phyloP scores from a whole-genome alignment of 805 yeast species.

The Metschnikowia aberdeeniae region DNA sequence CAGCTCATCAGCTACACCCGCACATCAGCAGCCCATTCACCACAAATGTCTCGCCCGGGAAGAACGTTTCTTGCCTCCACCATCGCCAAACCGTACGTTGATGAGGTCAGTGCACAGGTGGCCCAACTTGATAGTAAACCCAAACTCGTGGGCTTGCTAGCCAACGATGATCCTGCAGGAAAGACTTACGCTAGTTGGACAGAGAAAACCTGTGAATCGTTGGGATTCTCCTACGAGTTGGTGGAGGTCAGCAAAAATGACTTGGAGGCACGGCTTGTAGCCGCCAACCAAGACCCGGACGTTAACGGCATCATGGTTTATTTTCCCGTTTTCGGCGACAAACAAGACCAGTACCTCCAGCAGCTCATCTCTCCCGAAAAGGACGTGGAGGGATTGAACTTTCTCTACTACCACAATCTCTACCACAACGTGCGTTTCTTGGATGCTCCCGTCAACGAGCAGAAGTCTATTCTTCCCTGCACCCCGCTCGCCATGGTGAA shows the following conservation, averaged over 20 bases:
- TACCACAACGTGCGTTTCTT: conserved; percentile 87
- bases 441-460: conserved; percentile 61
- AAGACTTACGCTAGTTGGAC: conserved; percentile 96
- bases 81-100: conserved; percentile 76
- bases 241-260: conserved; percentile 72
- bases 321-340: conserved; percentile 94
- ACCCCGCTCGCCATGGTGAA: conserved; percentile 95
- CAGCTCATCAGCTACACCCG: too few species aligned
- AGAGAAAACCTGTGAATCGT: conserved; percentile 76
- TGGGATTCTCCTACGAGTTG: conserved; percentile 84
- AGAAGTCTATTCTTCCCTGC: conserved; percentile 89
- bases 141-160: conserved; percentile 82
- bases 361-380: conserved; percentile 88
- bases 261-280: conserved; percentile 75
- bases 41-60: conserved; percentile 41
- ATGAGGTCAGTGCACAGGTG: conserved; percentile 65
- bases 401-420: conserved; percentile 86
- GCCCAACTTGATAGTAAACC: conserved; percentile 55
- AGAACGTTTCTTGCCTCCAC: conserved; percentile 83
- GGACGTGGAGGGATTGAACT: conserved; percentile 95
- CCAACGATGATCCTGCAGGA: conserved; percentile 94
- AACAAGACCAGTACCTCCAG: conserved; percentile 93
- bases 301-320: conserved; percentile 95
- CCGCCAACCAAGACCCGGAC: conserved; percentile 70
- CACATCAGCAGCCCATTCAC: too few species aligned